Percentiles rank a stretch among this genome's conserved stretches.
These are phyloP conservation scores for Psilocybe sp. DNA, from an alignment of 768 basidiomycete genomes.

Conservation along the genomic window DNA sequence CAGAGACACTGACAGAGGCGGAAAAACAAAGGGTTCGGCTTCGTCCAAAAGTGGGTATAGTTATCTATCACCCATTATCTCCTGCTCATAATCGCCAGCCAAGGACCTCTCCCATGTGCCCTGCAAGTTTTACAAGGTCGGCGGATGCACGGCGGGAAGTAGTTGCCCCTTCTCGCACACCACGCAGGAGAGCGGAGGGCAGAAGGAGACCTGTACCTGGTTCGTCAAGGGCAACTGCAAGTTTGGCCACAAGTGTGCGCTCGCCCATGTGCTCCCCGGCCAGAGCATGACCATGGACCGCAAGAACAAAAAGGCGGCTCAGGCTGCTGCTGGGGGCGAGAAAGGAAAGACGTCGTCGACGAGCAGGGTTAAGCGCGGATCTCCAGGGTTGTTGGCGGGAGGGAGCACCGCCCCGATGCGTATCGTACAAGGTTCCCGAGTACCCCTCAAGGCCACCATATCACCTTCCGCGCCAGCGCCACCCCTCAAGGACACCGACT, in stretches of 20 bases:
- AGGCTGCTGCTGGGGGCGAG: slow-evolving; percentile 51
- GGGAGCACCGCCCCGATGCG: slow-evolving; percentile 74
- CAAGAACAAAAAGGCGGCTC: slow-evolving; percentile 95
- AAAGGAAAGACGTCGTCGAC: slow-evolving; percentile 27
- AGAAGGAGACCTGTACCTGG: slow-evolving; percentile 85
- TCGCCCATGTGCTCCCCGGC: slow-evolving; percentile 92
- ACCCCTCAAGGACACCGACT: slow-evolving; percentile 71
- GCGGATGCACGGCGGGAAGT: slow-evolving; percentile 89
- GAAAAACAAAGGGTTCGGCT: slow-evolving; percentile 18
- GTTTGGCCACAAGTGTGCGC: slow-evolving; percentile 78
- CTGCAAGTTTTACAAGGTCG: slow-evolving; percentile 96
- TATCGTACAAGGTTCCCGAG: slow-evolving; percentile 28
- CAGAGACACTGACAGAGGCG: slow-evolving; percentile 22
- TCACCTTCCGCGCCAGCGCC: slow-evolving; percentile 81
- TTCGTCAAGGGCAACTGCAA: slow-evolving; percentile 89
- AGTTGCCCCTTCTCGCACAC: slow-evolving; percentile 95
- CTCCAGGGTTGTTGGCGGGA: slow-evolving; percentile 33
- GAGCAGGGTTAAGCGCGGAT: slow-evolving; percentile 18
- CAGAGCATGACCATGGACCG: slow-evolving; percentile 95
- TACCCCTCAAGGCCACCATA: slow-evolving; percentile 68
- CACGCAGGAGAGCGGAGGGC: slow-evolving; percentile 67
- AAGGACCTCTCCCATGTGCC: slow-evolving; percentile 95
- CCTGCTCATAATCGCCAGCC: slow-evolving; percentile 34
- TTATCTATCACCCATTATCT: not conserved
- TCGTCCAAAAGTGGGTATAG: slow-evolving; percentile 23